A percentile compares a stretch with the other conserved stretches of the same genome.
Evolutionary conservation across 805 yeast genomes (phyloP).

Genomic region (Ogataea salicorniae): DNA sequence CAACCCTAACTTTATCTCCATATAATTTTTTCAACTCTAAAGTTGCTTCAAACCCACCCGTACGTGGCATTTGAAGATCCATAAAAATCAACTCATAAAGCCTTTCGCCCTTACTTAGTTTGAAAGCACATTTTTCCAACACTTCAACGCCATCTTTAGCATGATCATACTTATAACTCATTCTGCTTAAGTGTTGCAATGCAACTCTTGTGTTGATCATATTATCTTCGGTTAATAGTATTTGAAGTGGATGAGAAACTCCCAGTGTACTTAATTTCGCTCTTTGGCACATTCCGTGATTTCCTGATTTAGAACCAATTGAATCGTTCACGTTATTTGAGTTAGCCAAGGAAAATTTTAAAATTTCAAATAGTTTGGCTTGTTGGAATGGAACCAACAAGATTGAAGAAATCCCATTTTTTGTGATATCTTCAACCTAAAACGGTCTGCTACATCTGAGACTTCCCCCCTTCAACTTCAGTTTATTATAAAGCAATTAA

Average conservation of each 20-base stretch:
- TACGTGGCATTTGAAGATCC: constrained; percentile 38
- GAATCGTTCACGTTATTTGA: neutral
- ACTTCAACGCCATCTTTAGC: constrained; percentile 48
- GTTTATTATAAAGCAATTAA: no score
- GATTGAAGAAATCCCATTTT: constrained; percentile 4
- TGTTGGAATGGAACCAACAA: constrained; percentile 19
- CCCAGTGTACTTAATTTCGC: constrained; percentile 21
- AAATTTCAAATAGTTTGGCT: constrained; percentile 11
- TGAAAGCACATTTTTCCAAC: constrained; percentile 29
- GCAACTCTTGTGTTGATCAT: constrained; percentile 47
- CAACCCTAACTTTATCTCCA: constrained; percentile 27
- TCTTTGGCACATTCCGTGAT: no score
- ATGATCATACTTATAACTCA: constrained; percentile 48
- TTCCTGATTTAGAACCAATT: no score
- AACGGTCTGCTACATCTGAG: constrained; percentile 4
- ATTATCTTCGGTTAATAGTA: constrained; percentile 54
- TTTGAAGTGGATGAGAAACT: constrained; percentile 38
- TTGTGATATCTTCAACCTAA: neutral
- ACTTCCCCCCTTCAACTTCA: neutral
- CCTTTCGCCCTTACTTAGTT: constrained; percentile 22
- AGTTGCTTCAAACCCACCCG: constrained; percentile 51
- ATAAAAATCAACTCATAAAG: constrained; percentile 48
- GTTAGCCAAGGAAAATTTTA: constrained; percentile 4
- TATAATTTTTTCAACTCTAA: constrained; percentile 33
- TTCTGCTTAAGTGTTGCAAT: constrained; percentile 39